Evolutionary conservation across 2,329 filamentous ascomycete species (phyloP), one percentile per base, ranked within the genome.

Genomic region (Ceratocystiopsis brevicomis): DNA sequence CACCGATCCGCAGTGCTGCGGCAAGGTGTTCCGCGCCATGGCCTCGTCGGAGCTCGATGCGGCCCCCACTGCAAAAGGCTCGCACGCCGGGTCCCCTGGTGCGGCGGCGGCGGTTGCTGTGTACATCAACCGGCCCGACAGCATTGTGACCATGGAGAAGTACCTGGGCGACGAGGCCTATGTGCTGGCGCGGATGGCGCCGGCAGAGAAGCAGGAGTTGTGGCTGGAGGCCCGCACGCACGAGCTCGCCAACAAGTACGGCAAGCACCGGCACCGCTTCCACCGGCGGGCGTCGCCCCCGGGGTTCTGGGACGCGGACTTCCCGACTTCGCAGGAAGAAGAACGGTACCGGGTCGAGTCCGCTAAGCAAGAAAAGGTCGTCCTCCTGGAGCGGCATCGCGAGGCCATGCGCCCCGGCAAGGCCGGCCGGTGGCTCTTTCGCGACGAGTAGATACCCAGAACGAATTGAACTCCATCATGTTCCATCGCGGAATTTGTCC

Each of bases 261-360:
- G 86, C 6, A 84, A 70, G 55, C 87, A 95, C 59, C 71, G 81
- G 44, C 73, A 88, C 51, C 69, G 76, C 25, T 86, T 80, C 58
- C 72, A 78, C 47, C 71, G 85, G 41, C 69, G 73, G 48, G 67
- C 64, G 38, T 84, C 81, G 11, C 87, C 90, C 13, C 84, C 85
- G 2, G 87, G 86, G 0, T 96, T 84, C 56, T 98, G 90, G 90
- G 70, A 83, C 43, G 71, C 80, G 2, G 88, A 93, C 51, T 93
- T 98, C 56, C 87, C 88, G 1, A 76, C 65, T 21, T 95, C 90
- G 1, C 90, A 96, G 57, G 83, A 95, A 59, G 61, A 78, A 25
- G 65, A 73, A 51, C 63, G 67, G 42, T 75, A 88, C 52, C 71
- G 71, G 45, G 67, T 69, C 47, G 75, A 77, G 54, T 81, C 80